Evolutionary conservation across 2,329 filamentous ascomycete genomes (phyloP), one percentile per base, ranked within the genome.

Genomic region (Apiospora sp.): DNA sequence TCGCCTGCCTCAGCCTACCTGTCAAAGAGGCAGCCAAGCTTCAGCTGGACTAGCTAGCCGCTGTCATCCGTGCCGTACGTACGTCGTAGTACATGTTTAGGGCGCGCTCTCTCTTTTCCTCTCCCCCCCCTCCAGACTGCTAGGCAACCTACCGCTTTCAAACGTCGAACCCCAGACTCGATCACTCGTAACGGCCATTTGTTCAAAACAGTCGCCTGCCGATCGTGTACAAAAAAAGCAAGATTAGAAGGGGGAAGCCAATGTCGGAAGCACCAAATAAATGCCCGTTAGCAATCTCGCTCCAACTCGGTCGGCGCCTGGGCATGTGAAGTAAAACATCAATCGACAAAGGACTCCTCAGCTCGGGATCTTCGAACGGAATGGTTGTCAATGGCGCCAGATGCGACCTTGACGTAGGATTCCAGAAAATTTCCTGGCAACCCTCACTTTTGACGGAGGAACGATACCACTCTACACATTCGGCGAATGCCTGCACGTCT

Each of bases 361-460:
- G 58, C 58, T 41, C 58, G 58, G 58, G 58, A 41, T 64, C 58
- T 64, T 41, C 34, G 58, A 24, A 24, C 58, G 58, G 58, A 64
- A 41, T 64, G 67, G 44, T 34, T 49, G 67, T 27, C 67, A 49
- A 49, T 49, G 67, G 67, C 67, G 43, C 44, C 67, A 69, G 27
- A 69, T 69, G 43, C 67, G 67, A 69, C 67, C 48, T 49, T 69
- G 44, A 49, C 44, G 67, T 69, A 69, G 67, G 67, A 69, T 69
- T 69, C 44, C 48, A 49, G 27, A 46, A 27, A 30, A 49, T 49
- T 69, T n/a, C 27, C 44, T 69, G 67, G 67, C 48, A 49, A n/a
- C 67, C 30, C 27, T 46, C 67, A 69, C 30, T 34, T 34, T 48
- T 69, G 67, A 49, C 67, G 34, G 44, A 49, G 27, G 27, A 34